Base-by-base conservation (phyloP, 306 rosid genomes). In the Begonia loranthoides region DNA sequence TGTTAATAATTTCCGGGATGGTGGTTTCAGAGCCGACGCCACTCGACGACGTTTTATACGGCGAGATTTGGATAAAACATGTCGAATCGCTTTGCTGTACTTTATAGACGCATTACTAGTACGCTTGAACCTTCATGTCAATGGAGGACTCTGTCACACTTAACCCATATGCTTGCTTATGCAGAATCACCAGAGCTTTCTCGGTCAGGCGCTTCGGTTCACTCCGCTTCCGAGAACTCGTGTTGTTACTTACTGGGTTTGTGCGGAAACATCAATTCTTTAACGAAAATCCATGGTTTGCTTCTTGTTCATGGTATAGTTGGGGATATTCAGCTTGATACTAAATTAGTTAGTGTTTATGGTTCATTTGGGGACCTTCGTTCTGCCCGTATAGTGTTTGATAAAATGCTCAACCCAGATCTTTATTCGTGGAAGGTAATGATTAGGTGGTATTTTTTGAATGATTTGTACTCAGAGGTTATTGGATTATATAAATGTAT, bases 361-460 rank as follows among this genome's bases (percentile, higher is more conserved):
- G 81, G 73, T 1, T 73, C 89, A 10, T 75, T 84, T 48, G 83
- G 79, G 39, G 39, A 10, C 21, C 61, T 70, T 47, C 58, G 22
- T 12, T 51, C 51, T 64, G 89, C 94, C 1, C 94, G 87, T 50
- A 13, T 4, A 10, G 55, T 80, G 65, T 84, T 84, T 62, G 76
- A 84, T 57, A 67, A 16, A 39, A 52, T 84, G 36, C 76, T 62
- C 10, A 54, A 55, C 36, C 83, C 72, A 0, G 81, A 80, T 63
- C 63, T 61, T 62, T 67, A 71, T 58, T 70, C 87, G 11, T 73
- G 74, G 72, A 84, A 75, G 45, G 87, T 69, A 59, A 84, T 84
- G 79, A 56, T 76, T 15, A 73, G 94, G 57, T 71, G 83, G 76
- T 79, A 80, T 50, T 80, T 75, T 50, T 62, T 80, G 62, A 72